These are phyloP conservation scores for Tuber brumale DNA, from an alignment of 495 filamentous ascomycete species.

Conservation along the genomic window DNA sequence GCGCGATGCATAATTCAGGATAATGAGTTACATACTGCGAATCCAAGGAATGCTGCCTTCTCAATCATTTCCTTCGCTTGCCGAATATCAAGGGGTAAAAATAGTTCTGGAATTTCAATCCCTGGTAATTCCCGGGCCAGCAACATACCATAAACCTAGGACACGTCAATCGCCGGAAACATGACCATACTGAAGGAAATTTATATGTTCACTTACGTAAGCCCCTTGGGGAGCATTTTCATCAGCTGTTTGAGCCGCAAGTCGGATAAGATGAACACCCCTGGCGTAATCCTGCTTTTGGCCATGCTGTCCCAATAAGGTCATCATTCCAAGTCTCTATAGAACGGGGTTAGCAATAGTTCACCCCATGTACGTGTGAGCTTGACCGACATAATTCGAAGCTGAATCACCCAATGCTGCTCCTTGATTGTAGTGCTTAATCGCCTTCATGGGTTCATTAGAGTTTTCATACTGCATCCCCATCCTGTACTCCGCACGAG, in stretches of 20 bases:
- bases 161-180: conserved; percentile 11
- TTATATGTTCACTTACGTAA: conserved; percentile 53
- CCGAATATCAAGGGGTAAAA: conserved; percentile 65
- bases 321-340: conserved; percentile 91
- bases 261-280: conserved; percentile 73
- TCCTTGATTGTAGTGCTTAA: conserved; percentile 78
- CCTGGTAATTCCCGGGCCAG: conserved; percentile 83
- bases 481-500: conserved; percentile 92
- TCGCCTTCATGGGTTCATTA: conserved; percentile 82
- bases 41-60: conserved; percentile 92
- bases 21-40: conserved; percentile 53
- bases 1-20: neutral
- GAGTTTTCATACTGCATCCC: conserved; percentile 96
- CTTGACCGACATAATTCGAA: conserved; percentile 64
- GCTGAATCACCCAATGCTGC: conserved; percentile 76
- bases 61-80: conserved; percentile 83
- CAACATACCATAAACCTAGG: conserved; percentile 87
- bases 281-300: conserved; percentile 70
- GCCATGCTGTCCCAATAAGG: conserved; percentile 84
- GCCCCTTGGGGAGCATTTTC: conserved; percentile 97
- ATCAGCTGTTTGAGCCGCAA: conserved; percentile 80
- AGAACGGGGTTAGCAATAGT: conserved; percentile 33
- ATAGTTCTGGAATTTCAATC: conserved; percentile 67
- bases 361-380: neutral
- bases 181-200: neutral